Base-by-base conservation (phyloP, 805 yeast species). In the Wickerhamomyces hampshirensis region DNA sequence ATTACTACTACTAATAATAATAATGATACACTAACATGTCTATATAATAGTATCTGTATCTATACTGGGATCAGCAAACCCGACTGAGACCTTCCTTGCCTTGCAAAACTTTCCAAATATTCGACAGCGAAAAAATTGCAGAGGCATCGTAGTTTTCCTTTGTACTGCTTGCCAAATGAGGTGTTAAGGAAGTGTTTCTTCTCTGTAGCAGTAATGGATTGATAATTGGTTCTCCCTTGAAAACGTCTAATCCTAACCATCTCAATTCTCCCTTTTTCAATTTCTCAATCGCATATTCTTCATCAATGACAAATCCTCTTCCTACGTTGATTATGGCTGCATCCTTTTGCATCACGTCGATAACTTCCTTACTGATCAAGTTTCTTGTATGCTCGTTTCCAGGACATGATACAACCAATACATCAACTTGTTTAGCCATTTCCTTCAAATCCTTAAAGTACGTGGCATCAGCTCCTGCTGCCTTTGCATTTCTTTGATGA, bases 151-250 rank as follows among this genome's bases (percentile, higher is more conserved):
- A 69, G 39, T 66, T 69, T 37, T 67, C 69, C 24, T 48, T 53
- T 0, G 83, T 76, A 5, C 78, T 69, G 18, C 81, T 75, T 0
- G 80, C 86, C 32, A 77, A 55, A 51, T 79, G 86, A 3, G 86
- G 86, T 5, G 82, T 74, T 38, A 75, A 49, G 3, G 71, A 49
- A 7, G 74, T 74, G 46, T 74, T 77, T 30, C 54, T 51, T 35
- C 68, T 51, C 2, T 43, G 37, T 4, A 45, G 1, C 15, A 62
- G 43, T 14, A 51, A 47, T 7, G 36, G 34, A 19, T 64, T 63
- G 5, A 65, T 49, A 1, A 16, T 23, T 5, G 85, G 85, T 51
- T 79, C 85, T 12, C 63, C 48, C 47, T 73, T 73, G 48, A 63
- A 78, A 3, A 79, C 84, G 50, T 79, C 86, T 34, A 72, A 56